phyloP scores from a whole-genome alignment of 1,284 basidiomycete species.

The Ceratobasidium sp. region DNA sequence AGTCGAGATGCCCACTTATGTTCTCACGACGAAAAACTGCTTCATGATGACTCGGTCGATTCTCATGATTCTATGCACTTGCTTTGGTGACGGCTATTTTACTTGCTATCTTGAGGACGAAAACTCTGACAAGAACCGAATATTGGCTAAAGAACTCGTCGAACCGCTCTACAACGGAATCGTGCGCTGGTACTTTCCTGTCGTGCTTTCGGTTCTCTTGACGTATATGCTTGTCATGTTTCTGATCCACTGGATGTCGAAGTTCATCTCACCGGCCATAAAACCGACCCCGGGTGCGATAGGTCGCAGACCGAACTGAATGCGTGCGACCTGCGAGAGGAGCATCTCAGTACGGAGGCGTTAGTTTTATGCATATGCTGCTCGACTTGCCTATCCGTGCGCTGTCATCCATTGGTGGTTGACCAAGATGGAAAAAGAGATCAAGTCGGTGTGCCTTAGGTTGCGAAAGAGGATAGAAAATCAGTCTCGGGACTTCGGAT shows the following conservation, averaged over 20 bases:
- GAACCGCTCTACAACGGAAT: constrained; percentile 26
- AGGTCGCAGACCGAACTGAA: not conserved
- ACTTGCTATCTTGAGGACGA: constrained; percentile 17
- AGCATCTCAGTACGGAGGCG: constrained; percentile 12
- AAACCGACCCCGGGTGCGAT: not conserved
- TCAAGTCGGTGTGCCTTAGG: constrained; percentile 7
- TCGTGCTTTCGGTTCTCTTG: constrained; percentile 12
- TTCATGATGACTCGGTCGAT: constrained; percentile 32
- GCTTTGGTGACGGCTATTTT: constrained; percentile 15
- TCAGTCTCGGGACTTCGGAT: not conserved
- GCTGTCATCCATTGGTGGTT: constrained; percentile 31
- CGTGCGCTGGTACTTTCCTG: constrained; percentile 30
- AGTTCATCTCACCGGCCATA: not conserved
- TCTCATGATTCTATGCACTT: constrained; percentile 31
- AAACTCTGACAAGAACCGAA: not conserved
- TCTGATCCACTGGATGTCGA: constrained; percentile 15
- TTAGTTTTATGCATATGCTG: constrained; percentile 6
- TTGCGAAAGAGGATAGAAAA: constrained; percentile 8
- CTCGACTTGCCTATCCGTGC: constrained; percentile 19
- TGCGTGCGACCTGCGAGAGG: not conserved
- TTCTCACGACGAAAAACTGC: constrained; percentile 31
- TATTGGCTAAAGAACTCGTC: constrained; percentile 9
- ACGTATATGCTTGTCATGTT: constrained; percentile 21
- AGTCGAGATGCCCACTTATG: constrained; percentile 23
- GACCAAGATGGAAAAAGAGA: constrained; percentile 22